These are phyloP conservation scores for Kodamaea derodonti DNA, from an alignment of 1,139 yeast genomes.

Conservation along the genomic window DNA sequence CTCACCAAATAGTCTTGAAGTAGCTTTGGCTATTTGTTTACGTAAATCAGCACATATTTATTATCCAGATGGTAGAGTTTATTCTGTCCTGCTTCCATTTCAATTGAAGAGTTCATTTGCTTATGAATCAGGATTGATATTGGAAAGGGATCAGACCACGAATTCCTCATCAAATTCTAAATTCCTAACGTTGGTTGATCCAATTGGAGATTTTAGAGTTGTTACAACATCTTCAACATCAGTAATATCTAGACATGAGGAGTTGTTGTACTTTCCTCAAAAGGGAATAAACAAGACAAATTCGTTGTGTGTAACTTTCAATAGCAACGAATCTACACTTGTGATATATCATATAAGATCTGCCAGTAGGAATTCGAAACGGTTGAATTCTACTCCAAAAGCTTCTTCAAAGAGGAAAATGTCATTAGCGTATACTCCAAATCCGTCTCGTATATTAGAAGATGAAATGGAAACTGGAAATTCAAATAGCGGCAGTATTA, in stretches of 20 bases:
- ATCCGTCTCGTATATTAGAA: constrained; percentile 40
- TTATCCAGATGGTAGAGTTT: constrained; percentile 53
- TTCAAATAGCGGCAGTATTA: constrained; percentile 6
- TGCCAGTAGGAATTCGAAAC: constrained; percentile 17
- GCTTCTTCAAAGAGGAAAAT: constrained; percentile 22
- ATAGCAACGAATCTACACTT: constrained; percentile 40
- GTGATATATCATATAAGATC: constrained; percentile 51
- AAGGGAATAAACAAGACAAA: constrained; percentile 27
- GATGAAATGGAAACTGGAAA: constrained; percentile 23
- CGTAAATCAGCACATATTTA: constrained; percentile 53
- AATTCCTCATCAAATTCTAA: constrained; percentile 27
- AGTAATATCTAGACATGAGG: constrained; percentile 57
- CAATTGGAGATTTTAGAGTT: constrained; percentile 63
- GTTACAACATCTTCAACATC: constrained; percentile 70
- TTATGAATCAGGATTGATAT: constrained; percentile 60
- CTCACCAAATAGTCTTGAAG: constrained; percentile 3
- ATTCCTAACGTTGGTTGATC: constrained; percentile 64
- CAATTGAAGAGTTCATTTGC: constrained; percentile 51
- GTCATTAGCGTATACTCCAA: constrained; percentile 35
- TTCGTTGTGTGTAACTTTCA: constrained; percentile 53
- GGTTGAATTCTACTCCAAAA: constrained; percentile 12
- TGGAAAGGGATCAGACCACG: constrained; percentile 43
- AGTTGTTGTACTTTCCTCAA: constrained; percentile 48
- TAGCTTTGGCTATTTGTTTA: constrained; percentile 49
- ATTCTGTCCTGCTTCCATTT: constrained; percentile 64